These are phyloP conservation scores for Ascochyta clinopodiicola DNA, from an alignment of 2,329 filamentous ascomycete genomes.

Conservation along the genomic window DNA sequence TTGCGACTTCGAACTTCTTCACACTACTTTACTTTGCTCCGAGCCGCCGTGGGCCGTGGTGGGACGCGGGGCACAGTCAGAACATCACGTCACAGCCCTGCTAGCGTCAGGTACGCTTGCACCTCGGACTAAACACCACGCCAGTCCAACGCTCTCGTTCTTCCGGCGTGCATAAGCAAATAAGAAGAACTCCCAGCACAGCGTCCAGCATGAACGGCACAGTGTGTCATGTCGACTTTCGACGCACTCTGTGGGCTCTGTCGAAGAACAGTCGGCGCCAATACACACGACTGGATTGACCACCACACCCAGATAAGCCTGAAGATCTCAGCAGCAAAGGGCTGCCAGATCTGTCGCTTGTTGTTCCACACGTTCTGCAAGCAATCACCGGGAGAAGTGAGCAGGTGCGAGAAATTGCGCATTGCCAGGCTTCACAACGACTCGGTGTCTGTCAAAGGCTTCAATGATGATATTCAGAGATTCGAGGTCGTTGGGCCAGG, in stretches of 20 bases:
- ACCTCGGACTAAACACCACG: neutral
- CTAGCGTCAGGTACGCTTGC: slow-evolving; percentile 10
- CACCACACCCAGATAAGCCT: neutral
- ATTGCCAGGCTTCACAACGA: neutral
- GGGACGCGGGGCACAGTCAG: slow-evolving; percentile 11
- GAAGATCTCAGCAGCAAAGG: neutral
- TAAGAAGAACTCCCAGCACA: no score
- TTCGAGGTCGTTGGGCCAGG: no score
- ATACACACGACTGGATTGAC: neutral
- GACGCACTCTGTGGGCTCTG: neutral
- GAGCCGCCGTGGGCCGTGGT: slow-evolving; percentile 10
- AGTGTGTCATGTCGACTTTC: neutral
- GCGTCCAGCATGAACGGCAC: no score
- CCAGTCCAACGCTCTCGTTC: neutral
- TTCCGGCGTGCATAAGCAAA: no score
- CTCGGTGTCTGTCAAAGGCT: no score
- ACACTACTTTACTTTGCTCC: slow-evolving; percentile 1
- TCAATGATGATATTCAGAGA: no score
- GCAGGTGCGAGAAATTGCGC: neutral
- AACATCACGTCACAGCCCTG: slow-evolving; percentile 10
- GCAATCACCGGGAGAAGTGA: neutral
- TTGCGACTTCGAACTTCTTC: neutral
- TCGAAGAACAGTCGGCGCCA: neutral
- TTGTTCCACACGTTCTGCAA: neutral
- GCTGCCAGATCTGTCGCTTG: slow-evolving; percentile 3